phyloP scores from a whole-genome alignment of 2,329 filamentous ascomycete genomes.

The Pseudogymnoascus sp. region DNA sequence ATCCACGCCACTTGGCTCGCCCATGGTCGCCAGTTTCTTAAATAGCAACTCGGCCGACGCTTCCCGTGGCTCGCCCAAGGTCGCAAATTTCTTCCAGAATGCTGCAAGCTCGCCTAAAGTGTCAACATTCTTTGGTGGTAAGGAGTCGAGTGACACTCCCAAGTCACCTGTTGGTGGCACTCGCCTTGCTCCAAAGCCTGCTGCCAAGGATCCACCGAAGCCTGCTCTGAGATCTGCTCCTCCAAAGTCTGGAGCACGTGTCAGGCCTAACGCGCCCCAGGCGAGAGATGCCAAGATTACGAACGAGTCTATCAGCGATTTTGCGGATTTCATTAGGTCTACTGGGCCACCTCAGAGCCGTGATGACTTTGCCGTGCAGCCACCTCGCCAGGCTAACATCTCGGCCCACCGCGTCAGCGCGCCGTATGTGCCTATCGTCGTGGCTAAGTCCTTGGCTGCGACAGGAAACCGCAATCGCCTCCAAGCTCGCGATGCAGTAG shows the following conservation, averaged over 20 bases:
- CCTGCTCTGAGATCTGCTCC: conserved; percentile 12
- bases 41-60: not conserved
- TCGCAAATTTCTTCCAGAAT: not conserved
- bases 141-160: not conserved
- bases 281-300: conserved; percentile 68
- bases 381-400: conserved; percentile 22
- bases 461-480: conserved; percentile 45
- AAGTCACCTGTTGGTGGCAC: not conserved
- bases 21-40: not conserved
- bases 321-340: conserved; percentile 82
- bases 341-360: conserved; percentile 59
- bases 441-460: conserved; percentile 24
- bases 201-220: conserved; percentile 13
- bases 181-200: not conserved
- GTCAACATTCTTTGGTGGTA: not conserved
- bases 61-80: not conserved
- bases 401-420: conserved; percentile 24
- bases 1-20: conserved; percentile 5
- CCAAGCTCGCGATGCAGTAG: conserved; percentile 63
- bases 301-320: conserved; percentile 67
- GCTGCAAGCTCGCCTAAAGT: not conserved
- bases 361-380: conserved; percentile 22
- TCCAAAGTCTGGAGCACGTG: conserved; percentile 19
- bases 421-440: conserved; percentile 14
- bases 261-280: conserved; percentile 22